Base-by-base conservation (phyloP, 257 asterid species). In the Cordia subcordata region DNA sequence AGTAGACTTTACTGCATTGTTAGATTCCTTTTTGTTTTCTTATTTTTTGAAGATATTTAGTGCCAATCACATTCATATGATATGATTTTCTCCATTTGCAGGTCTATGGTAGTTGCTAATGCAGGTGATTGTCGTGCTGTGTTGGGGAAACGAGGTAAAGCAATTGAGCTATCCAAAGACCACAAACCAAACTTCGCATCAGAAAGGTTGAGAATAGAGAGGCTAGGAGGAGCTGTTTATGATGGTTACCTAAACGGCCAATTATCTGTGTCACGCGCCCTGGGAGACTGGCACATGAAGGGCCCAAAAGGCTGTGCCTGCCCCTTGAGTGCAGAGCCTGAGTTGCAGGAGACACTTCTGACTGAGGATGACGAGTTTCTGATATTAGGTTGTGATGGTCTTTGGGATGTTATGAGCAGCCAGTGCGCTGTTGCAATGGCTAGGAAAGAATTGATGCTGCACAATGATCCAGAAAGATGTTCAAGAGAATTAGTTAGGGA, bases 261-360 rank as follows among this genome's bases (percentile, higher is more conserved):
- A 68, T 76, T 90, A 55, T 87, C 98, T 9, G 96, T 90, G 22
- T 81, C 98, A 11, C 90, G 98, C 1, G 95, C 98, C 23, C 70
- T 90, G 0, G 98, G 98, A 8, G 98, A 90, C 60, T 90, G 98
- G 98, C 96, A 90, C 84, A 87, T 90, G 93, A 90, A 90, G 76
- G 92, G 94, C 44, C 65, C 89, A 0, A 82, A 80, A 71, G 97
- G 96, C 23, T 78, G 89, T 5, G 75, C 79, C 11, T 80, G 85
- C 65, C 96, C 98, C 11, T 55, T 91, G 53, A 83, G 91, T 17
- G 90, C 94, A 6, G 96, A 88, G 78, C 98, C 98, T 1, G 98
- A 91, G 72, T 63, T 91, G 72, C 87, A 80, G 63, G 95, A 83
- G 79, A 72, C 73, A 0, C 8, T 79, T 18, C 55, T 90, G 42